phyloP scores from a whole-genome alignment of 768 basidiomycete species.

The Leccinum disarticulatum region DNA sequence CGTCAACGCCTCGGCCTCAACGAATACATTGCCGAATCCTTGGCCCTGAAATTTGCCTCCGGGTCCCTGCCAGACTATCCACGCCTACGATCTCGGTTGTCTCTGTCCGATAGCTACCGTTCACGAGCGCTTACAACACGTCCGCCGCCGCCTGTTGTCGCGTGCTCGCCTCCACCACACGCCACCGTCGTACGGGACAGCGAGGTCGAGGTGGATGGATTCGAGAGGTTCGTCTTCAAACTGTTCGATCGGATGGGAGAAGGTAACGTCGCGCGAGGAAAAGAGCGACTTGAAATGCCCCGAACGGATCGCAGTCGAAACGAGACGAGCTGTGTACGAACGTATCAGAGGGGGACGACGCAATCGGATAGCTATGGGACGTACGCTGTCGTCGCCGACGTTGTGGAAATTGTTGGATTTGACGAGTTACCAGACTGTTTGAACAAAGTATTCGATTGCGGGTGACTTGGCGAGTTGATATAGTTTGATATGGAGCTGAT shows the following conservation, averaged over 20 bases:
- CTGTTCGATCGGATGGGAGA: constrained; percentile 77
- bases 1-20: constrained; percentile 88
- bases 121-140: constrained; percentile 88
- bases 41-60: constrained; percentile 79
- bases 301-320: constrained; percentile 89
- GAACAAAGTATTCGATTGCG: constrained; percentile 75
- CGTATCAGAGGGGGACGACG: neutral
- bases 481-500: constrained; percentile 74
- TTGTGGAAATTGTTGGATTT: constrained; percentile 62
- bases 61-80: constrained; percentile 76
- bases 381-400: constrained; percentile 71
- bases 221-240: constrained; percentile 98
- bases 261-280: constrained; percentile 77
- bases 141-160: constrained; percentile 93
- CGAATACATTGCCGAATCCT: constrained; percentile 91
- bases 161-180: constrained; percentile 66
- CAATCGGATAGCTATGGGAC: constrained; percentile 18
- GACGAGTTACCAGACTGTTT: constrained; percentile 87
- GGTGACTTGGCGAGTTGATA: constrained; percentile 67
- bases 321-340: constrained; percentile 65
- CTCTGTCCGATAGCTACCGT: constrained; percentile 75
- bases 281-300: constrained; percentile 82
- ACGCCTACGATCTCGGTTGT: constrained; percentile 90
- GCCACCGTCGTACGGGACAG: constrained; percentile 51
- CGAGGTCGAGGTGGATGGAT: constrained; percentile 85